A percentile compares a stretch with the other conserved stretches of the same genome.
phyloP scores from a whole-genome alignment of 495 filamentous ascomycete species.

The Tetracladium setigerum region DNA sequence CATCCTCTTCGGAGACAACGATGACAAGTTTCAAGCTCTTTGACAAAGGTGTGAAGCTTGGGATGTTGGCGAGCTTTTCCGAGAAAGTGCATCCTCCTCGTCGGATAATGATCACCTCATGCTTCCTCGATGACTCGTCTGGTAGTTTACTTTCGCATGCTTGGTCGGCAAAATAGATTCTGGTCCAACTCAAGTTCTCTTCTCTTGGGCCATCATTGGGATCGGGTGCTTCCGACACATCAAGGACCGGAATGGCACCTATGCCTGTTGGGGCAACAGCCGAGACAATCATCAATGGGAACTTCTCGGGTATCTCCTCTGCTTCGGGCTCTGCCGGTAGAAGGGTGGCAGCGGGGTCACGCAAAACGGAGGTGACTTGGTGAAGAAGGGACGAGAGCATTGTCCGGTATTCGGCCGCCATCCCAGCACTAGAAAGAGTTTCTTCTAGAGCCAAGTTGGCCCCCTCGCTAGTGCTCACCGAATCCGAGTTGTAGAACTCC shows the following conservation, averaged over 20 bases:
- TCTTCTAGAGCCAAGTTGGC: conserved; percentile 3
- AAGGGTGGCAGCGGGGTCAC: conserved; percentile 32
- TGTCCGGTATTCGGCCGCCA: conserved; percentile 23
- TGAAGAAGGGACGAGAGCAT: conserved; percentile 52
- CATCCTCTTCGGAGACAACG: conserved; percentile 64
- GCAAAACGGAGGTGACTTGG: conserved; percentile 48
- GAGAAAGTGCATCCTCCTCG: conserved; percentile 82
- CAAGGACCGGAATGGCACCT: conserved; percentile 68
- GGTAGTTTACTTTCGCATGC: conserved; percentile 59
- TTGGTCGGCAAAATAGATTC: conserved; percentile 62
- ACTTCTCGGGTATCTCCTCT: conserved; percentile 22
- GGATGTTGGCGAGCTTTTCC: conserved; percentile 76
- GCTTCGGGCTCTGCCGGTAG: conserved; percentile 13
- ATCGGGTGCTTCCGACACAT: conserved; percentile 49
- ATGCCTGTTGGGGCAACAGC: conserved; percentile 67
- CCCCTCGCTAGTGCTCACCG: conserved; percentile 23
- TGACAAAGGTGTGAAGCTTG: conserved; percentile 56
- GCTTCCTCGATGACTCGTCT: conserved; percentile 47
- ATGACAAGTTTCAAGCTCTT: conserved; percentile 69
- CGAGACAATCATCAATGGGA: conserved; percentile 43
- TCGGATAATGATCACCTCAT: conserved; percentile 76
- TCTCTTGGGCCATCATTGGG: conserved; percentile 25
- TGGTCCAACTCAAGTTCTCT: conserved; percentile 52
- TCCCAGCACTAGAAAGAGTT: conserved; percentile 3
- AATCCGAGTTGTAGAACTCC: conserved; percentile 14